phyloP scores from a whole-genome alignment of 768 basidiomycete species.

The Naematelia aurantialba region DNA sequence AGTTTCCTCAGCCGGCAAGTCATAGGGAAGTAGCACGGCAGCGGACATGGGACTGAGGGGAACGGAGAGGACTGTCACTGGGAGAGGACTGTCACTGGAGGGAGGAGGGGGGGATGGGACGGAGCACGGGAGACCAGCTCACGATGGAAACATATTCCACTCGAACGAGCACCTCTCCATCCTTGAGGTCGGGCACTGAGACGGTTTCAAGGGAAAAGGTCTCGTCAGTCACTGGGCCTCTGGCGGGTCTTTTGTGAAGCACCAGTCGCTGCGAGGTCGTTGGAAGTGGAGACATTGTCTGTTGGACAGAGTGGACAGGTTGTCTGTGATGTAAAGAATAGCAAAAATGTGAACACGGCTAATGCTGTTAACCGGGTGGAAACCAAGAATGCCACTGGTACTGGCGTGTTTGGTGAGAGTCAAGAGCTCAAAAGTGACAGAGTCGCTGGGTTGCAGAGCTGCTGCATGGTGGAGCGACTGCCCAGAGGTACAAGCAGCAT shows the following conservation, averaged over 20 bases:
- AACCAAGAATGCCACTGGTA: background rate
- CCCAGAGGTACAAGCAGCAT: no score
- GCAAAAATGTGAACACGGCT: background rate
- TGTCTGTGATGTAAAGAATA: background rate
- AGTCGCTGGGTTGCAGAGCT: no score
- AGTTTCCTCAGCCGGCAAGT: no score
- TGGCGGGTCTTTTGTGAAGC: constrained; percentile 68
- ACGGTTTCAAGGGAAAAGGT: constrained; percentile 63
- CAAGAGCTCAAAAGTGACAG: no score
- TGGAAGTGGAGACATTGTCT: background rate
- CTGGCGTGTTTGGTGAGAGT: no score
- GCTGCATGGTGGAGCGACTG: no score
- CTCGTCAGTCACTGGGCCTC: constrained; percentile 61
- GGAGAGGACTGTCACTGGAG: background rate
- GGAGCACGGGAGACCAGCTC: constrained; percentile 2
- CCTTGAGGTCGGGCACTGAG: constrained; percentile 44
- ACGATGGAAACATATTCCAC: constrained; percentile 62
- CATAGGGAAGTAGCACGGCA: no score
- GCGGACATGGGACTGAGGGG: no score
- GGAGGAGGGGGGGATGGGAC: background rate
- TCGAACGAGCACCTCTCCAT: constrained; percentile 64
- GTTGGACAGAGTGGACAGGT: no score
- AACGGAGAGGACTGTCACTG: background rate
- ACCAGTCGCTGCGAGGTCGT: constrained; percentile 53
- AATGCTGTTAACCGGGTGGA: background rate